Base-by-base conservation (phyloP, 306 rosid genomes). In the Vigna unguiculata region DNA sequence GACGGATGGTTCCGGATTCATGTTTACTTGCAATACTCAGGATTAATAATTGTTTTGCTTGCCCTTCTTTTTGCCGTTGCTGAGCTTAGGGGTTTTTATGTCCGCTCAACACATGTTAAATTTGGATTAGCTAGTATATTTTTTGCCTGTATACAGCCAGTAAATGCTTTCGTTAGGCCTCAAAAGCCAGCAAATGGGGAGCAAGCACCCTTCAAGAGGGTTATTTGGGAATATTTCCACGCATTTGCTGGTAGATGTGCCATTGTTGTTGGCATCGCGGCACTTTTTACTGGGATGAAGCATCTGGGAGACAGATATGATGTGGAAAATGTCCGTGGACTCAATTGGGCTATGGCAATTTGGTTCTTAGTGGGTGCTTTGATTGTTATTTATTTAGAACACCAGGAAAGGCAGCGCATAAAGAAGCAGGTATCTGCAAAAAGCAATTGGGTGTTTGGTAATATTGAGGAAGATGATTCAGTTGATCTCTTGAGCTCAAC, bases 31-130 rank as follows among this genome's bases (percentile, higher is more conserved):
- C 98, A 94, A 85, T 94, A 87, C 85, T 91, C 96, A 11, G 98
- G 97, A 72, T 80, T 94, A 89, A 71, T 86, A 60, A 89, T 94
- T 61, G 81, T 89, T 80, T 64, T 94, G 19, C 90, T 94, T 51
- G 97, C 90, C 19, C 91, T 94, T 76, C 96, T 94, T 62, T 94
- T 94, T 83, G 98, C 97, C 3, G 87, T 94, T 61, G 98, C 96
- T 13, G 98, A 91, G 87, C 97, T 94, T 53, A 84, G 89, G 45
- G 98, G 93, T 22, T 90, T 94, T 84, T 83, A 86, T 84, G 58
- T 87, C 71, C 87, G 85, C 82, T 91, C 96, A 22, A 32, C 88
- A 48, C 97, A 94, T 83, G 97, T 91, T 69, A 91, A 87, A 80
- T 81, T 90, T 60, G 97, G 98, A 51, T 72, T 86, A 77, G 64